Base-by-base conservation (phyloP, 352 stramenopile species). In the Pythium grandisporangium region DNA sequence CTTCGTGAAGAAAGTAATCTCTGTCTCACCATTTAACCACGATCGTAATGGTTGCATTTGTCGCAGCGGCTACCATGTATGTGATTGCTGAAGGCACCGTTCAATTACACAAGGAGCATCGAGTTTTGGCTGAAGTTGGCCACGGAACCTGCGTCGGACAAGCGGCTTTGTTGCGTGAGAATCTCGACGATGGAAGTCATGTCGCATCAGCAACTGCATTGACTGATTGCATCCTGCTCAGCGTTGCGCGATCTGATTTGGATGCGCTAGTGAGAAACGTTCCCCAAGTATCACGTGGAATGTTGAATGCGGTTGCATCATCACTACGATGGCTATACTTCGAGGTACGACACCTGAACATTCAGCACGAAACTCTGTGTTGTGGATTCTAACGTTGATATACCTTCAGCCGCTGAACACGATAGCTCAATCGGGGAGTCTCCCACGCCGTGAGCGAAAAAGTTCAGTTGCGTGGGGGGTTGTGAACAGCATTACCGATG, bases 71-170 rank as follows among this genome's bases (percentile, higher is more conserved):
- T 14, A 62, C 74, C 2, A 90, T 93, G 79, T 90, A 75, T 32
- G 66, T 90, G 7, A 65, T 93, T 40, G 79, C 79, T 2, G 55
- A 52, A 6, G 79, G 79, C 2, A 72, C 58, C 2, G 72, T 93
- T 20, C 76, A 93, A 42, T 64, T 90, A 13, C 79, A 93, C 47
- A 89, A 90, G 38, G 55, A 89, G 27, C 59, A 60, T 19, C 61
- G 65, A 2, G 68, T 90, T 30, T 44, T 93, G 1, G 64, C 76
- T 1, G 72, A 84, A 19, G 50, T 90, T 22, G 61, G 66, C 0
- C 75, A 81, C 48, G 79, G 79, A 32, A 69, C 76, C 23, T 93
- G 79, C 42, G 64, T 93, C 19, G 79, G 79, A 0, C 76, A 93
- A 58, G 68, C 78, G 7, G 79, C 80, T 24, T 30, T 91, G 24